A percentile compares a stretch with the other conserved stretches of the same genome.
Evolutionary conservation across 2,329 filamentous ascomycete genomes (phyloP).

Genomic region (Dactylonectria macrodidyma): DNA sequence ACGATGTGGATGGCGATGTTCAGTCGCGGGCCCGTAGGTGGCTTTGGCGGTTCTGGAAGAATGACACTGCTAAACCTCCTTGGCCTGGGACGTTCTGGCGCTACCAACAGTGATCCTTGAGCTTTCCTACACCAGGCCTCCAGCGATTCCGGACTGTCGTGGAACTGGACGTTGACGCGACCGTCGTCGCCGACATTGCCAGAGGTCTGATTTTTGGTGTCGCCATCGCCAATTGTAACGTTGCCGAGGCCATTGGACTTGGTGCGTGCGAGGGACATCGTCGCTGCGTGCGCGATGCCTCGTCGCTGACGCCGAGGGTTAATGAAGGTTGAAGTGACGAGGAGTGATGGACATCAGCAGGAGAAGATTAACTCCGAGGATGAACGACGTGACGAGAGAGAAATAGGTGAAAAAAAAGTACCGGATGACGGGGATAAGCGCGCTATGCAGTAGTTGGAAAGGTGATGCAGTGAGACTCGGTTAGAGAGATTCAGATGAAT

Average conservation of each 20-base stretch:
- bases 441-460: background rate
- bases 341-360: background rate
- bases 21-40: conserved; percentile 41
- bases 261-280: conserved; percentile 49
- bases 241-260: conserved; percentile 48
- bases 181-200: conserved; percentile 49
- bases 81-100: conserved; percentile 28
- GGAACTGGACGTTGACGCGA: conserved; percentile 51
- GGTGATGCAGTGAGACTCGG: background rate
- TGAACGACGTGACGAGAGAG: background rate
- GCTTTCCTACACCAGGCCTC: conserved; percentile 46
- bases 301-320: background rate
- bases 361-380: background rate
- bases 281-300: background rate
- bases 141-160: conserved; percentile 47
- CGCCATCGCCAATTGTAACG: conserved; percentile 42
- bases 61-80: conserved; percentile 41
- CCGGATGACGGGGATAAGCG: background rate
- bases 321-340: background rate
- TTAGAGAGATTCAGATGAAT: too few species aligned
- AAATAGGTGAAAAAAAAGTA: background rate
- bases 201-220: conserved; percentile 39
- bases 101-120: conserved; percentile 30
- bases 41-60: conserved; percentile 36
- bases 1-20: conserved; percentile 54